Base-by-base conservation (phyloP, 192 early-diverging fungal species). In the Gonapodya prolifera region DNA sequence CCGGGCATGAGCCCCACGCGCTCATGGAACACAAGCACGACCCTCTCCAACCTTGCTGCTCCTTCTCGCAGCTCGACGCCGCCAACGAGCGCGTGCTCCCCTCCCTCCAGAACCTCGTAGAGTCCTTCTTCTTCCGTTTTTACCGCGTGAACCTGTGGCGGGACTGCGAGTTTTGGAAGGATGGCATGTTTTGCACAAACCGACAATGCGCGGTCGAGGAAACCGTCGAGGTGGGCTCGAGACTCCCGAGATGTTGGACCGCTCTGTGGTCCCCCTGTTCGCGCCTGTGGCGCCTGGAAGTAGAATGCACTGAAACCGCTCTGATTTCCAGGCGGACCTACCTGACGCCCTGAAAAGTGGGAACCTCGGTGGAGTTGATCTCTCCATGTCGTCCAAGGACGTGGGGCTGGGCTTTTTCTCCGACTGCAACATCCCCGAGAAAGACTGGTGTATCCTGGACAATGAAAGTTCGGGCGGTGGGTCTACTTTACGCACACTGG, bases 141-240 rank as follows among this genome's bases (percentile, higher is more conserved):
- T 96, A 92, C 80, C 94, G 92, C 89, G 88, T 94, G 29, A 91
- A 97, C 79, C 83, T 98, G 75, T 92, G 93, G 84, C 89, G 90
- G 76, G 91, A 91, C 1, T 98, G 96, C 78, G 90, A 89, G 13
- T 97, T 96, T 82, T 98, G 96, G 96, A 84, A 86, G 29, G 93
- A 92, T 29, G 91, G 95, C 79, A 88, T 86, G 29, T 84, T 91
- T 33, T 98, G 96, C 82, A 87, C 91, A 77, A 88, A 94, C 78
- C 79, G 88, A 70, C 92, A 95, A 77, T 98, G 96, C 81, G 88
- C 91, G 13, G 96, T 96, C 2, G 83, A 89, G 69, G 89, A 91
- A n/a, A 85, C 90, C 2, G 93, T 95, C 70, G 93, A 95, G 83
- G 87, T 87, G 78, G 28, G 79, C 30, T 33, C 18, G 17, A 69